Percentiles rank a stretch among this genome's conserved stretches.
These are phyloP conservation scores for Kodamaea hsintzibuensis DNA, from an alignment of 805 yeast species.

Conservation along the genomic window DNA sequence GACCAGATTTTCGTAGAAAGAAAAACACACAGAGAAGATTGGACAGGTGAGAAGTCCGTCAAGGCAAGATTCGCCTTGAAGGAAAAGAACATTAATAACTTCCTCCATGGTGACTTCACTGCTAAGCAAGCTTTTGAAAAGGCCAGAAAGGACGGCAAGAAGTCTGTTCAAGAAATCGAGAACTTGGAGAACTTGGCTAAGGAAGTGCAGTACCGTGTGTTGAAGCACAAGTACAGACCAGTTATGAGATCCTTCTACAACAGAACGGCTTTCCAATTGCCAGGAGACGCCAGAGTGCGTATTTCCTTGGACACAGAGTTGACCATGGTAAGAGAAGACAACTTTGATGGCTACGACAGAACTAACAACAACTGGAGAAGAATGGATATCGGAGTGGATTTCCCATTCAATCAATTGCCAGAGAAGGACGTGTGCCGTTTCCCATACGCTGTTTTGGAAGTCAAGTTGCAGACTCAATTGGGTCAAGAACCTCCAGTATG, in stretches of 20 bases:
- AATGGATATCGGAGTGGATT: slow-evolving; percentile 97
- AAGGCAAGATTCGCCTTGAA: slow-evolving; percentile 93
- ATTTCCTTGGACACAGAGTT: slow-evolving; percentile 96
- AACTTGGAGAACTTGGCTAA: slow-evolving; percentile 87
- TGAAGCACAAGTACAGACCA: slow-evolving; percentile 85
- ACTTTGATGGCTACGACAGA: slow-evolving; percentile 90
- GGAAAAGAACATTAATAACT: slow-evolving; percentile 86
- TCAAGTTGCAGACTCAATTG: slow-evolving; percentile 93
- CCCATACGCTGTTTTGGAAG: slow-evolving; percentile 97
- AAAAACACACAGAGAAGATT: slow-evolving; percentile 97
- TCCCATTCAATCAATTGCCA: slow-evolving; percentile 86
- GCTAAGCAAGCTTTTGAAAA: slow-evolving; percentile 90
- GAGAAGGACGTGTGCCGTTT: slow-evolving; percentile 87
- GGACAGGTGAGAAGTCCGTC: slow-evolving; percentile 99
- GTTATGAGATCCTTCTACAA: slow-evolving; percentile 95
- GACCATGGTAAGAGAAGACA: slow-evolving; percentile 96
- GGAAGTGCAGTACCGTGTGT: slow-evolving; percentile 87
- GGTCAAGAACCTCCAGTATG: slow-evolving; percentile 99
- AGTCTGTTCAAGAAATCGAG: slow-evolving; percentile 83
- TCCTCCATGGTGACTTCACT: slow-evolving; percentile 79
- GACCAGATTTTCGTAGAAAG: slow-evolving; percentile 94
- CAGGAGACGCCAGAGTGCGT: slow-evolving; percentile 99
- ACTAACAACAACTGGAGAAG: slow-evolving; percentile 96
- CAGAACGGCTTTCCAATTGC: slow-evolving; percentile 98
- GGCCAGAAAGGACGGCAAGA: slow-evolving; percentile 90